These are phyloP conservation scores for Boletellus ananas DNA, from an alignment of 768 basidiomycete species.

Conservation along the genomic window DNA sequence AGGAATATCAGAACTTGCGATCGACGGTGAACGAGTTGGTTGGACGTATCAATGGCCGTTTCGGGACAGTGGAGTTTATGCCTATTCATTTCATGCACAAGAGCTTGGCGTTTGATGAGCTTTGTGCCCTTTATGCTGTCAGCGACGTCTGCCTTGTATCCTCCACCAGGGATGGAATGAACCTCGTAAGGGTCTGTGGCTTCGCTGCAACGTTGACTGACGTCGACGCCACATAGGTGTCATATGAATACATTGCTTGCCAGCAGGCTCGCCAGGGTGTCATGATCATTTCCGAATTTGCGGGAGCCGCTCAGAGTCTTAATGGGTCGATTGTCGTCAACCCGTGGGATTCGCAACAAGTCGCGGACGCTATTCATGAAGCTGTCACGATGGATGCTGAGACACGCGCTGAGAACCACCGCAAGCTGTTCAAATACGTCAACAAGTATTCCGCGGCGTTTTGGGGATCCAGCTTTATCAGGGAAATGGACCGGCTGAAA, in stretches of 20 bases:
- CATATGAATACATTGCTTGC: constrained; percentile 97
- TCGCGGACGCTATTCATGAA: constrained; percentile 95
- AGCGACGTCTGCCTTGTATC: constrained; percentile 96
- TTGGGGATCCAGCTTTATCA: constrained; percentile 90
- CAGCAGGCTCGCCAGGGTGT: constrained; percentile 91
- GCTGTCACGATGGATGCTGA: constrained; percentile 86
- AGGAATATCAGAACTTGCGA: constrained; percentile 97
- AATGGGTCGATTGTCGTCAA: constrained; percentile 98
- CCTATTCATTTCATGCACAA: constrained; percentile 99
- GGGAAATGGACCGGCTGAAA: constrained; percentile 70
- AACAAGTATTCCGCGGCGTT: constrained; percentile 91
- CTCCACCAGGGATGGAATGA: constrained; percentile 97
- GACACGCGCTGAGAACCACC: constrained; percentile 85
- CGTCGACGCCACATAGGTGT: constrained; percentile 58
- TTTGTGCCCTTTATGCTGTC: constrained; percentile 96
- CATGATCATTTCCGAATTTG: constrained; percentile 98
- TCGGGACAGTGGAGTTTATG: constrained; percentile 99
- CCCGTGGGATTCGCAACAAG: constrained; percentile 98
- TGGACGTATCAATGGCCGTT: constrained; percentile 96
- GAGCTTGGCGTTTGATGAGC: constrained; percentile 85
- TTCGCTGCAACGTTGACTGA: constrained; percentile 7
- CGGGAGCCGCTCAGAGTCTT: constrained; percentile 92
- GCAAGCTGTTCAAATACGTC: constrained; percentile 95
- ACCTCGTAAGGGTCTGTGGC: constrained; percentile 61
- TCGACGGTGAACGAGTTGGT: constrained; percentile 97